phyloP scores from a whole-genome alignment of 306 rosid genomes.

The Fragaria nilgerrensis region DNA sequence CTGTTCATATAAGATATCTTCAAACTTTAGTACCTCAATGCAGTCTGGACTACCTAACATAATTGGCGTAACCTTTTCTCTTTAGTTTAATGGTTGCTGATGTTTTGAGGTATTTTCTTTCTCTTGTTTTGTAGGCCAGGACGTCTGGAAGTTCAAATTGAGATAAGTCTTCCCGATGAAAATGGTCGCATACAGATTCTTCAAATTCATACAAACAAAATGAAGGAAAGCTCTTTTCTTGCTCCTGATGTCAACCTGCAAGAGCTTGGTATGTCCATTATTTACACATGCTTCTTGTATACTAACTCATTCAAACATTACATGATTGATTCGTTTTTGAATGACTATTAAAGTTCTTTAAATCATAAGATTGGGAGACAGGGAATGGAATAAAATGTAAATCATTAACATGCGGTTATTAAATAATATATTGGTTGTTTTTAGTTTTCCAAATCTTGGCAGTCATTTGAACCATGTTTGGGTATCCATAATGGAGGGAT shows the following conservation, averaged over 20 bases:
- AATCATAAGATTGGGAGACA: background rate
- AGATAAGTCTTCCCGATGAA: constrained; percentile 99
- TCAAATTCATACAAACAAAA: constrained; percentile 92
- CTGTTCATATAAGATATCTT: background rate
- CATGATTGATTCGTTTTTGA: background rate
- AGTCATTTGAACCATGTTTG: constrained; percentile 1
- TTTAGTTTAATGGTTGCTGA: background rate
- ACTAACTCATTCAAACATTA: constrained; percentile 11
- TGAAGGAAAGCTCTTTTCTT: constrained; percentile 97
- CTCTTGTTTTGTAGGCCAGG: constrained; percentile 69
- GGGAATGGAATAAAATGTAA: background rate
- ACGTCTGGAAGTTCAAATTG: constrained; percentile 96
- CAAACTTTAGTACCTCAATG: constrained; percentile 18
- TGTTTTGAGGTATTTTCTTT: constrained; percentile 15
- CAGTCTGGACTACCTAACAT: constrained; percentile 6
- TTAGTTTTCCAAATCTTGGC: background rate
- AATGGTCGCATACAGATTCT: constrained; percentile 94
- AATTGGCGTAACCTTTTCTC: background rate
- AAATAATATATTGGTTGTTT: background rate
- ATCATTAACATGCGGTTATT: background rate
- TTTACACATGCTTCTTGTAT: constrained; percentile 24
- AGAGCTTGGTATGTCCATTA: constrained; percentile 75
- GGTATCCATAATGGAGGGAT: constrained; percentile 15
- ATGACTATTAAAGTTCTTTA: background rate
- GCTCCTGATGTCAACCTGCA: constrained; percentile 87